These are phyloP conservation scores for Penicillium riverlandense DNA, from an alignment of 495 filamentous ascomycete species.

Conservation along the genomic window DNA sequence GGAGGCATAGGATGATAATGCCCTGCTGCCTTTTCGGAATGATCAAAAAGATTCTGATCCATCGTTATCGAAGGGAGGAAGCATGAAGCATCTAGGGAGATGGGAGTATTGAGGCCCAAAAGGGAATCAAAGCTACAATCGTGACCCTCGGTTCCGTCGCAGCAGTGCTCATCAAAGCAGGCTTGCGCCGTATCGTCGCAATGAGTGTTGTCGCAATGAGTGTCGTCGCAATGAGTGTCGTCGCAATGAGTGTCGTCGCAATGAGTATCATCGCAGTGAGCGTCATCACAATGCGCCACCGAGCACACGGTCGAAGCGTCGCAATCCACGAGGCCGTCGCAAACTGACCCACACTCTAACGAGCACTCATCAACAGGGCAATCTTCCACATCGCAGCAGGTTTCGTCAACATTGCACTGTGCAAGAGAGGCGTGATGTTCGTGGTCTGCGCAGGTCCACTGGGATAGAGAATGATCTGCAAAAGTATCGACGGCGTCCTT, in stretches of 20 bases:
- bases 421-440: constrained; percentile 20
- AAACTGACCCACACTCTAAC: constrained; percentile 33
- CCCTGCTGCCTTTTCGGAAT: constrained; percentile 15
- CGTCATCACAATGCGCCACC: constrained; percentile 27
- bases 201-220: constrained; percentile 13
- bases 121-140: constrained; percentile 29
- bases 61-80: constrained; percentile 19
- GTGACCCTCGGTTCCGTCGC: constrained; percentile 10
- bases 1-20: constrained; percentile 7
- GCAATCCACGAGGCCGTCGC: constrained; percentile 41
- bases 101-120: constrained; percentile 25
- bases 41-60: constrained; percentile 6
- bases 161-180: constrained; percentile 40
- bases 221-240: constrained; percentile 12
- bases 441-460: constrained; percentile 28
- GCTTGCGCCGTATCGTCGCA: constrained; percentile 25
- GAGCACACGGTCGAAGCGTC: constrained; percentile 35
- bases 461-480: constrained; percentile 10
- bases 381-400: constrained; percentile 38
- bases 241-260: constrained; percentile 28
- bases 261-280: constrained; percentile 17
- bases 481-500: constrained; percentile 17
- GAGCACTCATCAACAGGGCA: constrained; percentile 38
- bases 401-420: constrained; percentile 25
- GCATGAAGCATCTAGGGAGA: constrained; percentile 23